phyloP scores from a whole-genome alignment of 768 basidiomycete genomes.

The Hericium alpestre region DNA sequence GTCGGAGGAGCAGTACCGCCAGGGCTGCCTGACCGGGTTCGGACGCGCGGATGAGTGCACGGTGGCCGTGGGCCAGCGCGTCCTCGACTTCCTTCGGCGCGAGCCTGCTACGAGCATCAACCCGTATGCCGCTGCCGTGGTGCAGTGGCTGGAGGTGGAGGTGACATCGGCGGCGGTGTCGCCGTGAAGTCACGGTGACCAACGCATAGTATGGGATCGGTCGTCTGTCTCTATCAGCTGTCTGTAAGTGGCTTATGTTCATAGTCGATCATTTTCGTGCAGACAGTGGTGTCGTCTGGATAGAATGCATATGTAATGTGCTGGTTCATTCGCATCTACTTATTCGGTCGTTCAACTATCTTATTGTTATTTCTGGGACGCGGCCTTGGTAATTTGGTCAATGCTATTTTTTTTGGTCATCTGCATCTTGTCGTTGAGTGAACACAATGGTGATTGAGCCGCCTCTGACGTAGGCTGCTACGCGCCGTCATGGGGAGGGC shows the following conservation, averaged over 20 bases:
- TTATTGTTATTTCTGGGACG: neutral
- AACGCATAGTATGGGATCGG: neutral
- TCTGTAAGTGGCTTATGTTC: neutral
- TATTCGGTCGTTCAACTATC: neutral
- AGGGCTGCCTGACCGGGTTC: slow-evolving; percentile 62
- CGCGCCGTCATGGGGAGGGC: too few species aligned
- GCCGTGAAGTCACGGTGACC: neutral
- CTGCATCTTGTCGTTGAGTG: too few species aligned
- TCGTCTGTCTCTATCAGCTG: neutral
- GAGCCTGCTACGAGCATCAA: slow-evolving; percentile 3
- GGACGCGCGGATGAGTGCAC: slow-evolving; percentile 70
- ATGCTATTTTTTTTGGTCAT: too few species aligned
- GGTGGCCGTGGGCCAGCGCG: slow-evolving; percentile 42
- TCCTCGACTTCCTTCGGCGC: slow-evolving; percentile 38
- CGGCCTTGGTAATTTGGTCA: neutral
- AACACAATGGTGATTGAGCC: too few species aligned
- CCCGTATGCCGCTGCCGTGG: slow-evolving; percentile 14
- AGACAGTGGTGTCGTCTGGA: neutral
- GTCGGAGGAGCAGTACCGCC: slow-evolving; percentile 53
- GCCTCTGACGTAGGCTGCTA: too few species aligned
- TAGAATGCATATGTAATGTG: neutral
- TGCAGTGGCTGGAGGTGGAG: slow-evolving; percentile 15
- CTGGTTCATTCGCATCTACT: neutral
- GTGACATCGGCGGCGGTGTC: slow-evolving; percentile 8
- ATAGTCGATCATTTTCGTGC: neutral